Evolutionary conservation across 2,329 filamentous ascomycete genomes (phyloP), one percentile per base, ranked within the genome.

Genomic region (Acarospora socialis): DNA sequence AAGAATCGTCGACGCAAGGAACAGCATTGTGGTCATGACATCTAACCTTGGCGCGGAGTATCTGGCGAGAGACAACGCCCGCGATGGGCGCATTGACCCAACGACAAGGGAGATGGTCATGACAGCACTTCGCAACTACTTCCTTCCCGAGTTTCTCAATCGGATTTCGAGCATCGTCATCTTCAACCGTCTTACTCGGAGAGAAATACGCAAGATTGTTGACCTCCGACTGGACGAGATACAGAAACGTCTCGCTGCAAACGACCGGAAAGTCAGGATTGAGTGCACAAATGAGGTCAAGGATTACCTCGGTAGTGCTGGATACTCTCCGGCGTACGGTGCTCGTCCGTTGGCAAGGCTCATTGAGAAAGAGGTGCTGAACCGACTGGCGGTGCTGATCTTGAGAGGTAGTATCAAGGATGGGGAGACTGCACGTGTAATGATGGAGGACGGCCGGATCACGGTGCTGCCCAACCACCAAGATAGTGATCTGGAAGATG

Each of bases 21-120:
- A 98, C 68, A 95, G 87, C 54, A 95, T 98, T 45, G 87, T 98
- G 25, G 90, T 98, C 58, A 92, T 98, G 84, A 98, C 90, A 0
- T 94, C 84, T 49, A 98, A 98, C 63, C 59, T 98, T 39, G 90
- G 90, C 43, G 90, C 90, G 19, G 90, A 95, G 55, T 92, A 77
- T 55, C 77, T 98, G n/a, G 64, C 81, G 22, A 78, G 84, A 14
- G 78, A 81, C 10, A 75, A 77, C 34, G 71, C 70, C 31, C 73
- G 77, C 32, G 81, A 92, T 46, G 87, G 87, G 47, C 76, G 66
- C 50, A 90, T 98, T 44, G 90, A 98, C 46, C 67, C 75, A 0
- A 76, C 79, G 2, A 94, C 86, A 1, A 71, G 72, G 39, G 86
- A 94, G 52, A 66, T 95, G 40, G 87, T 98, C 49, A 92, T 90